Percentiles rank a stretch among this genome's conserved stretches.
Conservation (phyloP, 257 asterid genomes). For the Scutellaria galericulata region DNA sequence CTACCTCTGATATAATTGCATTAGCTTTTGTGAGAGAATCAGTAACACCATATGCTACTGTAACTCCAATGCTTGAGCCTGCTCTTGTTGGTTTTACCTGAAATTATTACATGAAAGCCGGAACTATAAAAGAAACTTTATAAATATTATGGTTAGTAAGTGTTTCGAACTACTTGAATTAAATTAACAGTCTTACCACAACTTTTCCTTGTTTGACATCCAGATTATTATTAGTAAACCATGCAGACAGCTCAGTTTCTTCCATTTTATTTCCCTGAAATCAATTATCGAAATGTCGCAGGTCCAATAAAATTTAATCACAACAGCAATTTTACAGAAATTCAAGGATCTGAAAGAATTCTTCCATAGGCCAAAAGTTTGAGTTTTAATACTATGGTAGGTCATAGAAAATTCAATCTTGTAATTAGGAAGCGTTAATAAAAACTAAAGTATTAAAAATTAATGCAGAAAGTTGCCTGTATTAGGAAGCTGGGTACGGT, state of each 20-base stretch:
- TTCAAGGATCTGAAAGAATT: not conserved
- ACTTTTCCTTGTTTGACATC: conserved; percentile 74
- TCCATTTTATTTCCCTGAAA: conserved; percentile 65
- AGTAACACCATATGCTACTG: conserved; percentile 87
- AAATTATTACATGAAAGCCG: conserved; percentile 40
- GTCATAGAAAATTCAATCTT: not conserved
- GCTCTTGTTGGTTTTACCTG: conserved; percentile 94
- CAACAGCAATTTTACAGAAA: not conserved
- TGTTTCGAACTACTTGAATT: conserved; percentile 24
- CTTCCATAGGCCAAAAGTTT: conserved; percentile 10
- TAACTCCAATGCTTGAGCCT: conserved; percentile 92
- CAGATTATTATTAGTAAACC: conserved; percentile 65
- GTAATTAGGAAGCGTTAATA: not conserved
- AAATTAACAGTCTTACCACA: conserved; percentile 64
- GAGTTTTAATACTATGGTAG: not conserved
- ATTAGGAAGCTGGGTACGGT: conserved; percentile 68
- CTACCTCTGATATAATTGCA: conserved; percentile 75
- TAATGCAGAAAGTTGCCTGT: conserved; percentile 49
- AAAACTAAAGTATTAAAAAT: not conserved
- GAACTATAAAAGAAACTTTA: conserved; percentile 25
- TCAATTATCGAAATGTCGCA: conserved; percentile 29
- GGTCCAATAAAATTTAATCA: conserved; percentile 6
- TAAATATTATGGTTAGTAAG: conserved; percentile 11
- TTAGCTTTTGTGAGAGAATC: conserved; percentile 78
- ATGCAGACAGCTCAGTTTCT: conserved; percentile 54